phyloP scores from a whole-genome alignment of 768 basidiomycete species.

The Mycena haematopus region DNA sequence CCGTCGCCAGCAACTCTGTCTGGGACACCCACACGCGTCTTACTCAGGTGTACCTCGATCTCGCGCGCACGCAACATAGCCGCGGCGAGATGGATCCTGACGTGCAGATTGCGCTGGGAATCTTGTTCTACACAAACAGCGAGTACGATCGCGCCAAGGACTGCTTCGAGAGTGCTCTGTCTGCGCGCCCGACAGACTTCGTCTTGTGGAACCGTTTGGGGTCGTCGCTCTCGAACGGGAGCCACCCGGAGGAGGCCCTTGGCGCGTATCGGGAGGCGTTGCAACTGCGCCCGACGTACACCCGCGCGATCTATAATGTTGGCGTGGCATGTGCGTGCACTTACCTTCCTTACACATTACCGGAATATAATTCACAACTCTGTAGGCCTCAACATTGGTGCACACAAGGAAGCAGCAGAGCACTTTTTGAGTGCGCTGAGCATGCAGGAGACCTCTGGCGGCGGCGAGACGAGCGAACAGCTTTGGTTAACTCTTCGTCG shows the following conservation, averaged over 20 bases:
- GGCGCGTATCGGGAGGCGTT: slow-evolving; percentile 91
- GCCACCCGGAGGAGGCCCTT: slow-evolving; percentile 91
- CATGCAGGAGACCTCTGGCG: slow-evolving; percentile 74
- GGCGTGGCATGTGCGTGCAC: slow-evolving; percentile 89
- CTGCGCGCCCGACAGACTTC: slow-evolving; percentile 88
- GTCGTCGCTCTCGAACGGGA: slow-evolving; percentile 93
- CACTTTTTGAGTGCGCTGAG: slow-evolving; percentile 89
- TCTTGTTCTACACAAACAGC: slow-evolving; percentile 87
- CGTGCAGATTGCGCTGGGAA: slow-evolving; percentile 91
- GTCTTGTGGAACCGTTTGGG: slow-evolving; percentile 95
- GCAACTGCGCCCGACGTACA: slow-evolving; percentile 91
- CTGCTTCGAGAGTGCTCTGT: slow-evolving; percentile 90
- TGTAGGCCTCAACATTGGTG: slow-evolving; percentile 93
- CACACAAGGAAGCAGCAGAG: slow-evolving; percentile 93
- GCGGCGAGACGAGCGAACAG: slow-evolving; percentile 76
- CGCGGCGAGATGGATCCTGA: slow-evolving; percentile 82
- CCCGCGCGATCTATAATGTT: slow-evolving; percentile 96
- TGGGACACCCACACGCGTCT: slow-evolving; percentile 87
- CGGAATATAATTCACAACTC: neutral
- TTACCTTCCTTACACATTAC: neutral
- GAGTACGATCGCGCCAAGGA: slow-evolving; percentile 92
- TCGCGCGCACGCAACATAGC: slow-evolving; percentile 84
- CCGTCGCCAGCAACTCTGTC: slow-evolving; percentile 59
- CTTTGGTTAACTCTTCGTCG: slow-evolving; percentile 91
- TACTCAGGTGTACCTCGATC: slow-evolving; percentile 80